Conservation (phyloP, 805 yeast genomes). For the Ogataea trehalophila region DNA sequence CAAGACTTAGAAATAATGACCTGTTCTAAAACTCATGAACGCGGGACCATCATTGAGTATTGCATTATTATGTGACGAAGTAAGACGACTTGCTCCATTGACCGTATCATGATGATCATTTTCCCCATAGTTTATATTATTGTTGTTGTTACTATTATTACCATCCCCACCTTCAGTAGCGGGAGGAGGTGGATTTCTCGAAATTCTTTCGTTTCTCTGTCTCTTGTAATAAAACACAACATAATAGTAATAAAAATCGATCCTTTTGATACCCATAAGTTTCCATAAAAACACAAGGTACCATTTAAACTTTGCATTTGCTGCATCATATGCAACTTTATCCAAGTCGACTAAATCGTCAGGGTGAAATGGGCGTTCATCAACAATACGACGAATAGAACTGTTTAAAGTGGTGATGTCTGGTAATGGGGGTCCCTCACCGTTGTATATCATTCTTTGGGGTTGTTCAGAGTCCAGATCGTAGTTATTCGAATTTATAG, state of each 20-base stretch:
- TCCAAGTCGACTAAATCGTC: conserved; percentile 41
- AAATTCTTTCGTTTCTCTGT: conserved; percentile 18
- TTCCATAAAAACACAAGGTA: conserved; percentile 42
- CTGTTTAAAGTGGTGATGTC: conserved; percentile 18
- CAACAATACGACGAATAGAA: conserved; percentile 20
- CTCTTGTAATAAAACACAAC: conserved; percentile 35
- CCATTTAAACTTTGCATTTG: conserved; percentile 26
- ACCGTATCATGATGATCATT: too few relatives aligned
- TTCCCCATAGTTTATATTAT: too few relatives aligned
- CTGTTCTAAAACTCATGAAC: too few relatives aligned
- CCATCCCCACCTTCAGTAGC: background rate
- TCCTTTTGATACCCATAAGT: conserved; percentile 48
- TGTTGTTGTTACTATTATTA: too few relatives aligned
- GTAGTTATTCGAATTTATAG: conserved; percentile 3
- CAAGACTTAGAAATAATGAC: too few relatives aligned
- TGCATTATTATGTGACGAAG: too few relatives aligned
- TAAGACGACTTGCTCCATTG: too few relatives aligned
- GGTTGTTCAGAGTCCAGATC: conserved; percentile 4
- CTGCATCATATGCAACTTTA: conserved; percentile 36
- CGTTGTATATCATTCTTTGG: conserved; percentile 7
- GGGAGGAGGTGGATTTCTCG: background rate
- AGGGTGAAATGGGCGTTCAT: conserved; percentile 36
- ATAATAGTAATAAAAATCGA: conserved; percentile 48
- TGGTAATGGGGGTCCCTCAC: conserved; percentile 25
- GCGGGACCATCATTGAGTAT: too few relatives aligned